These are phyloP conservation scores for Oryza coarctata DNA, from an alignment of 176 grass and related monocot species.

Conservation along the genomic window DNA sequence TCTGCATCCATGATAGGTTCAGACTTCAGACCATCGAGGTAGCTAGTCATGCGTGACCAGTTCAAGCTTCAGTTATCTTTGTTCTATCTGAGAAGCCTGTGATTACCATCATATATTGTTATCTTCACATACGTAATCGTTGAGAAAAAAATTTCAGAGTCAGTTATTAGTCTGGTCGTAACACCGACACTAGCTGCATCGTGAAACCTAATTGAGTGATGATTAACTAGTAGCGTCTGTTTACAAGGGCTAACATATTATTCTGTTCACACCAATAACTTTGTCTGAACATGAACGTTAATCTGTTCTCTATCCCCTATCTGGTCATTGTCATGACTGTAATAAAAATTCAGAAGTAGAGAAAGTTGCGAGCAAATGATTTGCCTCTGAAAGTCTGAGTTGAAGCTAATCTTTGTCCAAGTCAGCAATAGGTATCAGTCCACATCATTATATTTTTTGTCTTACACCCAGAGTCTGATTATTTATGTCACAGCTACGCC, in stretches of 20 bases:
- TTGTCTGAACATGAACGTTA: not conserved
- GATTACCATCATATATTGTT: not conserved
- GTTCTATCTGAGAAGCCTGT: not conserved
- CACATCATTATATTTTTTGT: not conserved
- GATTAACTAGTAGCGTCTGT: not conserved
- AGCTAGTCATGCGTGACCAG: not conserved
- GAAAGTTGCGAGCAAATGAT: not conserved
- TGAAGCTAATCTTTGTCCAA: not conserved
- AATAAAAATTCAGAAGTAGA: not conserved
- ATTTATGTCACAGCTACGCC: not conserved
- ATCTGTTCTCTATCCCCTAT: not conserved
- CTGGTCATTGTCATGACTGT: not conserved
- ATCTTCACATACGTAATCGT: not conserved
- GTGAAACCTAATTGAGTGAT: not conserved
- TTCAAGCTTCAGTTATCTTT: not conserved
- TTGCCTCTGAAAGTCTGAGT: not conserved
- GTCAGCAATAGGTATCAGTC: not conserved
- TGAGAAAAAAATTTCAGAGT: not conserved
- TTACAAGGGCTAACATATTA: not conserved
- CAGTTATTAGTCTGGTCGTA: not conserved
- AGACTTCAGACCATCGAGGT: not conserved
- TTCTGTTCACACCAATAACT: not conserved
- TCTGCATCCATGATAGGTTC: conserved; percentile 3
- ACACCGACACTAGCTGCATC: not conserved
- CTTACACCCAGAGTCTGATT: not conserved